Evolutionary conservation across 371 early-diverging fungal species (phyloP).

Genomic region (Circinella umbellata): DNA sequence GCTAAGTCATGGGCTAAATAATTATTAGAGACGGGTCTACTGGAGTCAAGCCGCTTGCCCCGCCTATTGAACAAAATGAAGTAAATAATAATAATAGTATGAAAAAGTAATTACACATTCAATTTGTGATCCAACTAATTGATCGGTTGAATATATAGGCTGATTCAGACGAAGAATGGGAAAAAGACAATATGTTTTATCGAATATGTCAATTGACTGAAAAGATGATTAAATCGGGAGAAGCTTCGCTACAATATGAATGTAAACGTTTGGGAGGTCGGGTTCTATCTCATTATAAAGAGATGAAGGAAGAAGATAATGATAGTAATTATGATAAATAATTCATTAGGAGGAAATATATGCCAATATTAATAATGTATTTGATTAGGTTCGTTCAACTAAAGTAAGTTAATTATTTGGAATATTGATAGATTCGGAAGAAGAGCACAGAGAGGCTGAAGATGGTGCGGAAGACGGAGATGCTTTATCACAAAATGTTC

Average conservation of each 20-base stretch:
- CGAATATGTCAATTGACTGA: conserved; percentile 44
- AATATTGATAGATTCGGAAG: too few species aligned
- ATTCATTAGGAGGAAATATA: too few species aligned
- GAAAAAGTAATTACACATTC: too few species aligned
- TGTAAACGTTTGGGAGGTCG: conserved; percentile 45
- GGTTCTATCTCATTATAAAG: conserved; percentile 37
- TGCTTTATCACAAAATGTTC: too few species aligned
- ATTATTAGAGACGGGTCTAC: background rate
- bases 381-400: too few species aligned
- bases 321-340: background rate
- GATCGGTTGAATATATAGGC: too few species aligned
- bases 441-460: too few species aligned
- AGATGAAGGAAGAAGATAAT: background rate
- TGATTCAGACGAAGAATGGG: conserved; percentile 39
- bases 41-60: conserved; percentile 7
- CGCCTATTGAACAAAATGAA: background rate
- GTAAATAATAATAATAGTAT: background rate
- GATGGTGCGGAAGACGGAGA: too few species aligned
- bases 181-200: conserved; percentile 47
- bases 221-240: conserved; percentile 43
- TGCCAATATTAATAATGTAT: too few species aligned
- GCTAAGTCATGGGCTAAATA: background rate
- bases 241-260: conserved; percentile 45
- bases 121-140: too few species aligned
- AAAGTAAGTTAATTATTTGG: too few species aligned